Evolutionary conservation across 2,329 filamentous ascomycete species (phyloP).

Genomic region (Rhynchosporium secalis): DNA sequence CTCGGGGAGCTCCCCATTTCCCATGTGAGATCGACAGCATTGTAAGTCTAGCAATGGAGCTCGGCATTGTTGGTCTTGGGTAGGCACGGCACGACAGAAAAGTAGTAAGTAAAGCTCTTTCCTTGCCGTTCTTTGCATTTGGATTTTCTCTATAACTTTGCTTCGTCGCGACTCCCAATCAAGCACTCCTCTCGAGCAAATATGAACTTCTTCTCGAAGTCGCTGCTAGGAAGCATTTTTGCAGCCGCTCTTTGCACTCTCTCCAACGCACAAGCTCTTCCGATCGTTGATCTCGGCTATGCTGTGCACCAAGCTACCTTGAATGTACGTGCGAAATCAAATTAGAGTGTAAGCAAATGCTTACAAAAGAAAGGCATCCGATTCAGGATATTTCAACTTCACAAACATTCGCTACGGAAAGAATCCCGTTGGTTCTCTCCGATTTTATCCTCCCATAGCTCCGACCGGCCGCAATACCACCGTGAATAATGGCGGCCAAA

Average conservation of each 20-base stretch:
- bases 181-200: not conserved
- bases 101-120: not conserved
- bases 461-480: conserved; percentile 38
- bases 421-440: conserved; percentile 45
- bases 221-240: not conserved
- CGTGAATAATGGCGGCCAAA: conserved; percentile 33
- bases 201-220: not conserved
- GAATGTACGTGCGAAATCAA: conserved; percentile 29
- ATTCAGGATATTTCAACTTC: conserved; percentile 41
- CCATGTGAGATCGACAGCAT: not conserved
- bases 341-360: conserved; percentile 41
- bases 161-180: not conserved
- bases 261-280: conserved; percentile 20
- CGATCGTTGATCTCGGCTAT: conserved; percentile 39
- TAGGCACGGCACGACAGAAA: not conserved
- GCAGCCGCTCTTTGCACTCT: conserved; percentile 1
- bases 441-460: conserved; percentile 46
- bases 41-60: not conserved
- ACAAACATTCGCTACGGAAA: conserved; percentile 49
- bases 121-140: not conserved
- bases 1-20: not conserved
- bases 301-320: conserved; percentile 36
- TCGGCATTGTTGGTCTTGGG: not conserved
- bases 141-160: not conserved
- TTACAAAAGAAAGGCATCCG: conserved; percentile 31